Evolutionary conservation across 306 rosid genomes (phyloP).

Genomic region (Pterocarpus macrocarpus): DNA sequence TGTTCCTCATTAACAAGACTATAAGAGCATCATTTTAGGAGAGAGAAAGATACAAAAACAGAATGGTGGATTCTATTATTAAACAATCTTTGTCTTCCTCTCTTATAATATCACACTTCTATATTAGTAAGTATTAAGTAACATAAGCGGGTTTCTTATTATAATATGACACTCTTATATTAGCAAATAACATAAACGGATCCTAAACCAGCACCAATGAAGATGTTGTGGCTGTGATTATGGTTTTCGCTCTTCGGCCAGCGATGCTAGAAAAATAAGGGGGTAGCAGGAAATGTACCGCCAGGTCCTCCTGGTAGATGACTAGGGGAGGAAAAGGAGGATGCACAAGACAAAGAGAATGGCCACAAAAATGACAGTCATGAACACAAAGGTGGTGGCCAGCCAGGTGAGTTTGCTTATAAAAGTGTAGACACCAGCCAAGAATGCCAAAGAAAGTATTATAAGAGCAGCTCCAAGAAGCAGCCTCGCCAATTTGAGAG

Average conservation of each 20-base stretch:
- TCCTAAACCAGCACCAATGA: background rate
- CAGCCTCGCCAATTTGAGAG: background rate
- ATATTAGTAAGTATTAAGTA: too few relatives aligned
- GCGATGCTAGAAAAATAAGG: background rate
- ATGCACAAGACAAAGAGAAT: background rate
- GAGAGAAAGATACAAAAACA: too few relatives aligned
- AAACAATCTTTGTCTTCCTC: too few relatives aligned
- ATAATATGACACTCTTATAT: too few relatives aligned
- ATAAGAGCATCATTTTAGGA: too few relatives aligned
- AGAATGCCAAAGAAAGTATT: conserved; percentile 44
- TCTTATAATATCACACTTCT: too few relatives aligned
- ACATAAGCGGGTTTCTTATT: too few relatives aligned
- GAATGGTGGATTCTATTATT: too few relatives aligned
- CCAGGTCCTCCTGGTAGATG: background rate
- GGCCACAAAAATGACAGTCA: background rate
- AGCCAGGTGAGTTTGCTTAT: conserved; percentile 42
- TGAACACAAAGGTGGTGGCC: conserved; percentile 14
- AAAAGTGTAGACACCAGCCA: conserved; percentile 47
- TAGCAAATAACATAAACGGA: too few relatives aligned
- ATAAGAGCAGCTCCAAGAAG: conserved; percentile 44
- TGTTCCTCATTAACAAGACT: too few relatives aligned
- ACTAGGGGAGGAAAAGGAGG: conserved; percentile 4
- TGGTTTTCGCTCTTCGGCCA: background rate
- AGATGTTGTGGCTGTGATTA: background rate
- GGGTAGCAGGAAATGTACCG: conserved; percentile 37